Evolutionary conservation across 768 basidiomycete genomes (phyloP), one percentile per base, ranked within the genome.

Genomic region (Chlorophyllum brunneum): DNA sequence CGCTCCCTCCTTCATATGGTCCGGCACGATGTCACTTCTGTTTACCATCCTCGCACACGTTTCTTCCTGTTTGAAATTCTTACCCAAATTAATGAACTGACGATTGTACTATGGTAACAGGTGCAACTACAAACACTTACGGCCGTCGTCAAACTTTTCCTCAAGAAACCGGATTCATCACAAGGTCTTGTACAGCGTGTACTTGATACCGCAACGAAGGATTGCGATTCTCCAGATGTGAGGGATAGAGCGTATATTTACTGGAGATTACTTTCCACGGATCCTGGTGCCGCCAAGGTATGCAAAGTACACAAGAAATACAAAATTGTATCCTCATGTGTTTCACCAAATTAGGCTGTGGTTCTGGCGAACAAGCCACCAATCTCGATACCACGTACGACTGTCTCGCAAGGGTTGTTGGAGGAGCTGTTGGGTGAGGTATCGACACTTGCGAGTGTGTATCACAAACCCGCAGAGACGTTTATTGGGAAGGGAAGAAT

Each of bases 201-300:
- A 2, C 72, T 98, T 36, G 86, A 90, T 56, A 94, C 92, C 0
- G 97, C 97, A 0, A 99, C 97, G 2, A 98, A 94, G 63, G 93
- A 94, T 59, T 97, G 94, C 59, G 97, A 99, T 61, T 94, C 88
- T 4, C 92, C 97, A 10, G 95, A 98, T 65, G 92, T 99, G 13
- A 80, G 97, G 36, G 97, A 99, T 66, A 79, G 95, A 43, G 97
- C 97, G 1, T 99, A 98, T 64, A 95, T 98, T 34, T 98, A 98
- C 63, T 99, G 97, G 97, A 78, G 97, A 55, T 63, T 99, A 56
- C 67, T 99, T 23, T 95, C 92, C 5, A 94, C 92, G 51, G 95
- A 99, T 67, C 92, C 95, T 1, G 91, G 83, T 2, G 93, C 95
- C 15, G 95, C 97, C 0, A 99, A 98, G 79, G 94, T 91, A 56